Percentiles rank a stretch among this genome's conserved stretches.
These are phyloP conservation scores for Huntiella moniliformis DNA, from an alignment of 2,329 filamentous ascomycete species.

Conservation along the genomic window DNA sequence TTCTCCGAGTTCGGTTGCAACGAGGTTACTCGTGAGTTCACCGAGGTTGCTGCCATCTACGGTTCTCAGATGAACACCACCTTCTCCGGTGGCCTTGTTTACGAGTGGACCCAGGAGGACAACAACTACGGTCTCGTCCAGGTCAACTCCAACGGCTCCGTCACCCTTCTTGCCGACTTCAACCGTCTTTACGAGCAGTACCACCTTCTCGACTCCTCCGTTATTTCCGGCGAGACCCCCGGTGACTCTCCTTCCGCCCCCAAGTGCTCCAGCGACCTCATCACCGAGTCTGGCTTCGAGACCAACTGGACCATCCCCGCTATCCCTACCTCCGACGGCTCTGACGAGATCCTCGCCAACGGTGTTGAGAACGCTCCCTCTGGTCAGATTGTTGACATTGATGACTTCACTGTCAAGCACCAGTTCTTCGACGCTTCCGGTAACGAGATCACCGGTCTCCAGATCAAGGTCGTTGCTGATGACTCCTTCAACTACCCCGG, in stretches of 20 bases:
- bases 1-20: conserved; percentile 75
- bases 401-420: conserved; percentile 38
- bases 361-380: conserved; percentile 47
- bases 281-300: conserved; percentile 49
- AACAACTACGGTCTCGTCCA: conserved; percentile 48
- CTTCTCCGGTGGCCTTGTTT: conserved; percentile 62
- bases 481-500: conserved; percentile 28
- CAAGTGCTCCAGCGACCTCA: conserved; percentile 46
- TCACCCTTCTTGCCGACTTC: conserved; percentile 44
- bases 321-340: conserved; percentile 38
- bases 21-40: conserved; percentile 49
- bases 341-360: conserved; percentile 53
- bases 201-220: conserved; percentile 50
- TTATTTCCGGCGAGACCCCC: conserved; percentile 41
- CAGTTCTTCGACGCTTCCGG: conserved; percentile 24
- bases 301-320: conserved; percentile 61
- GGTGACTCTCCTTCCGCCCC: conserved; percentile 34
- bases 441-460: conserved; percentile 25
- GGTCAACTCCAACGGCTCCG: conserved; percentile 37
- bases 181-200: conserved; percentile 60
- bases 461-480: conserved; percentile 27
- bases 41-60: conserved; percentile 58
- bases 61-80: conserved; percentile 46
- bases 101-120: conserved; percentile 58
- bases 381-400: conserved; percentile 51